These are phyloP conservation scores for Rhodamnia rubescens DNA, from an alignment of 345 rosid species.

Conservation along the genomic window DNA sequence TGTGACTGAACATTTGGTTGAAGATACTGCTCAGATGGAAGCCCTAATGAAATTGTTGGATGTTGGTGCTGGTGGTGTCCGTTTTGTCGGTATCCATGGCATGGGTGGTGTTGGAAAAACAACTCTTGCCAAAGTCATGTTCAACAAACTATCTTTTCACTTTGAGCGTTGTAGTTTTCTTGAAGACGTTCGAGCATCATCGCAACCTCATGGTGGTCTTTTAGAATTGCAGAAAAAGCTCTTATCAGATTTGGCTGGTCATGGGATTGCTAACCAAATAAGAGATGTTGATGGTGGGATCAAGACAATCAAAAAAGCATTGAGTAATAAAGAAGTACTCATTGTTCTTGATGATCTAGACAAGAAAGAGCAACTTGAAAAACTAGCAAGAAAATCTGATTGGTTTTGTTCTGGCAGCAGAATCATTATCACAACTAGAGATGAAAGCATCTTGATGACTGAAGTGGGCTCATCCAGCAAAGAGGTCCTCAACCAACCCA, in stretches of 20 bases:
- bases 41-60: background rate
- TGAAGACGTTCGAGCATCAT: background rate
- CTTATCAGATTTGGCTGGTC: background rate
- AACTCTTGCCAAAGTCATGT: background rate
- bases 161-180: conserved; percentile 17
- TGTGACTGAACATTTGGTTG: background rate
- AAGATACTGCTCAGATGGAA: accelerated
- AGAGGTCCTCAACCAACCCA: background rate
- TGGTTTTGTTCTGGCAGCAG: conserved; percentile 7
- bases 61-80: background rate
- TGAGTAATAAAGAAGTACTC: background rate
- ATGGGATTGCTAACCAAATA: background rate
- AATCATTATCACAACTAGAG: background rate
- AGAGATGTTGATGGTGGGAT: background rate
- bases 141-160: background rate
- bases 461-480: background rate
- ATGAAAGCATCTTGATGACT: background rate
- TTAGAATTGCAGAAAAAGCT: background rate
- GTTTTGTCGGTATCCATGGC: background rate
- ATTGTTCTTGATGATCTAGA: background rate
- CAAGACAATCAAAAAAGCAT: background rate
- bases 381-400: background rate
- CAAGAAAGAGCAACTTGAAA: background rate
- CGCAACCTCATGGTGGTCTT: background rate
- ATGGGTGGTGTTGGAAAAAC: background rate